phyloP scores from a whole-genome alignment of 202 grass and related monocot genomes.

The Setaria italica region DNA sequence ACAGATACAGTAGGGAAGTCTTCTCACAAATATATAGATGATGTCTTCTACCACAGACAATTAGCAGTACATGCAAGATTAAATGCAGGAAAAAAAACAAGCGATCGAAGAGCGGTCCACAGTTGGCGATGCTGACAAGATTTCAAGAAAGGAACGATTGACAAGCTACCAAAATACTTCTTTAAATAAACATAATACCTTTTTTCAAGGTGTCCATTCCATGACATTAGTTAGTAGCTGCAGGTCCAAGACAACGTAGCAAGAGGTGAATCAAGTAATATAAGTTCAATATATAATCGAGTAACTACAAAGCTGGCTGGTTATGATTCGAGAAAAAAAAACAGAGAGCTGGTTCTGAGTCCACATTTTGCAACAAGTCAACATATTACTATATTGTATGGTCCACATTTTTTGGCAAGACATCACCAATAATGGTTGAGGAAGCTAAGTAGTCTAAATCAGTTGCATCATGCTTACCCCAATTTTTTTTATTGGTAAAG shows the following conservation, averaged over 20 bases:
- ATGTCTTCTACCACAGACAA: neutral
- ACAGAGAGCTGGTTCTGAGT: conserved; percentile 16
- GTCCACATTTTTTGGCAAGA: neutral
- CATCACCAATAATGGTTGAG: conserved; percentile 12
- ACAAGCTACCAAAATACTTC: neutral
- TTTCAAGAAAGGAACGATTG: neutral
- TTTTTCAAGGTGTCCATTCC: neutral
- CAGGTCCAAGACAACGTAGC: neutral
- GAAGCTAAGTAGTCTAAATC: conserved; percentile 40
- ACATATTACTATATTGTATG: conserved; percentile 21
- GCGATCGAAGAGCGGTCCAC: neutral
- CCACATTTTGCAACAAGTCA: conserved; percentile 43
- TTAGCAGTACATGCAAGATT: neutral
- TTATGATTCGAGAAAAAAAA: neutral
- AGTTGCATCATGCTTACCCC: conserved; percentile 23
- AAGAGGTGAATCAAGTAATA: neutral
- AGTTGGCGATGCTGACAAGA: neutral
- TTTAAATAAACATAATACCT: no score
- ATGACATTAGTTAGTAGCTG: neutral
- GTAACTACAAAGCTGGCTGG: neutral
- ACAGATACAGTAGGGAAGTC: neutral
- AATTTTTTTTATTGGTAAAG: conserved; percentile 31
- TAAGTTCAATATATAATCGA: neutral
- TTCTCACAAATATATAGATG: neutral
- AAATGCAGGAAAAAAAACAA: neutral